These are phyloP conservation scores for Apiospora saccharicola DNA, from an alignment of 2,329 filamentous ascomycete species.

Conservation along the genomic window DNA sequence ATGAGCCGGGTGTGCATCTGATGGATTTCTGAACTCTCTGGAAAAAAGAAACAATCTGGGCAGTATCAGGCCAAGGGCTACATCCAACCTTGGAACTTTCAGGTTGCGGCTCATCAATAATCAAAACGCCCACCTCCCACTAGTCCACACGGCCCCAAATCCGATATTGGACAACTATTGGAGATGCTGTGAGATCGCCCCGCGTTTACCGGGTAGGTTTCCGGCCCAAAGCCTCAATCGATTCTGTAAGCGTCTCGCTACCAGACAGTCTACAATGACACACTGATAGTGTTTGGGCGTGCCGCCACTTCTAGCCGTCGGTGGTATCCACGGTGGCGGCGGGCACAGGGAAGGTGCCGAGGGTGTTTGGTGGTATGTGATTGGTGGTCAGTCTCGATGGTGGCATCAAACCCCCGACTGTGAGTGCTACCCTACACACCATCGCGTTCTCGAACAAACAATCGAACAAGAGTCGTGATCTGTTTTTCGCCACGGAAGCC, in stretches of 20 bases:
- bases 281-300: neutral
- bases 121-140: too few species aligned
- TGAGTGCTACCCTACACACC: neutral
- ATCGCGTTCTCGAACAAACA: conserved; percentile 4
- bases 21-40: neutral
- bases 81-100: too few species aligned
- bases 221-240: neutral
- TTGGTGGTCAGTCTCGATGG: neutral
- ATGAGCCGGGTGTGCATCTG: neutral
- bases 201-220: neutral
- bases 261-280: neutral
- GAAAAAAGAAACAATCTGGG: neutral
- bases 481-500: neutral
- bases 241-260: neutral
- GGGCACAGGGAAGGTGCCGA: neutral
- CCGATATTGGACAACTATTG: neutral
- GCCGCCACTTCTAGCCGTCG: neutral
- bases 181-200: neutral
- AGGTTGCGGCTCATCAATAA: neutral
- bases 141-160: neutral
- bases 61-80: neutral
- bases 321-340: neutral
- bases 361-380: neutral
- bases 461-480: neutral
- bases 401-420: neutral